Evolutionary conservation across 345 rosid genomes (phyloP).

Genomic region (Alliaria petiolata): DNA sequence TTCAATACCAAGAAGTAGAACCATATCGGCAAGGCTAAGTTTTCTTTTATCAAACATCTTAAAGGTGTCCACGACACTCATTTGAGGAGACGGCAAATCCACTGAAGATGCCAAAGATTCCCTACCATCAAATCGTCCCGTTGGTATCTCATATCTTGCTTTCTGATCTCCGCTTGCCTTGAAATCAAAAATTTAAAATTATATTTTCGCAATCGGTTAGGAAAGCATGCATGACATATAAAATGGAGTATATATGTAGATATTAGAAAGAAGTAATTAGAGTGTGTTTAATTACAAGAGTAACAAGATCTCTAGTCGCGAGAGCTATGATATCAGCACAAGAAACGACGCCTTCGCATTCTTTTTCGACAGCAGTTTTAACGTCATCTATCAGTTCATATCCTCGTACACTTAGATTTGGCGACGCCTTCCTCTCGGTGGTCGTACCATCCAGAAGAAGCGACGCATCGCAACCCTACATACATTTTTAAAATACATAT

Average conservation of each 20-base stretch:
- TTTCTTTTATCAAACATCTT: conserved; percentile 32
- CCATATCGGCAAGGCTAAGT: conserved; percentile 45
- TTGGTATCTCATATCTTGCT: conserved; percentile 40
- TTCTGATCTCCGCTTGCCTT: conserved; percentile 38
- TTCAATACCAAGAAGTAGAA: conserved; percentile 52
- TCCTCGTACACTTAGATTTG: conserved; percentile 49
- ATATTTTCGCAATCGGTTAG: background rate
- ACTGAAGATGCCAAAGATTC: conserved; percentile 32
- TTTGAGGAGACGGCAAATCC: conserved; percentile 30
- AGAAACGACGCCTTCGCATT: conserved; percentile 40
- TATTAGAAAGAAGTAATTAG: background rate
- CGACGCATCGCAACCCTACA: conserved; percentile 66
- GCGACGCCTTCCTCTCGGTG: conserved; percentile 40
- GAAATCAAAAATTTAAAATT: background rate
- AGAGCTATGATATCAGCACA: conserved; percentile 58
- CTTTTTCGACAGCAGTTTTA: conserved; percentile 39
- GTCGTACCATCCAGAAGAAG: conserved; percentile 40
- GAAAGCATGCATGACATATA: background rate
- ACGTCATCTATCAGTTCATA: conserved; percentile 44
- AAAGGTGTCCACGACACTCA: conserved; percentile 6
- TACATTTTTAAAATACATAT: background rate
- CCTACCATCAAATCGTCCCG: conserved; percentile 44
- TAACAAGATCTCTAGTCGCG: conserved; percentile 53
- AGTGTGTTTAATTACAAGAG: conserved; percentile 38
- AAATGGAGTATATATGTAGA: background rate